Percentiles rank a stretch among this genome's conserved stretches.
Conservation (phyloP, 208 protist genomes). For the Acanthamoeba healyi region DNA sequence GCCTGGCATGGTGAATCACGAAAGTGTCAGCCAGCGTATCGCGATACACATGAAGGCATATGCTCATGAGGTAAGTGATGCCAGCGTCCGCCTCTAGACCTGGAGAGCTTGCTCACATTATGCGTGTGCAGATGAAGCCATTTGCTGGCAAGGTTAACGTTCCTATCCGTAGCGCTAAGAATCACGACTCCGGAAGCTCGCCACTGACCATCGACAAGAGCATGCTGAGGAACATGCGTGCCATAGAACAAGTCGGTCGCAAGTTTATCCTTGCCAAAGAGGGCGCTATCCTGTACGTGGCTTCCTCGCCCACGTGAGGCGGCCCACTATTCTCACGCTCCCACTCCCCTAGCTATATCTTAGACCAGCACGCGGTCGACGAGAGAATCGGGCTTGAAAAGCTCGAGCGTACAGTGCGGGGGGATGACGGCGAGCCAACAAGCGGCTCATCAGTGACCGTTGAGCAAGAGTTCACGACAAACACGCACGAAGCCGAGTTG, state of each 20-base stretch:
- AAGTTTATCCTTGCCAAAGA: slow-evolving; percentile 42
- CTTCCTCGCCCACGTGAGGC: too few relatives aligned
- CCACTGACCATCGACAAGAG: background rate
- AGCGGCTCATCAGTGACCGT: background rate
- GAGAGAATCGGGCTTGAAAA: slow-evolving; percentile 59
- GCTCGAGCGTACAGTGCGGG: background rate
- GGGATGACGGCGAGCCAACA: background rate
- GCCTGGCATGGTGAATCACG: background rate
- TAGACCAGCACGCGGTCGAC: slow-evolving; percentile 65
- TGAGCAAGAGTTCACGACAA: background rate
- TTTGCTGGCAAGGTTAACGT: background rate
- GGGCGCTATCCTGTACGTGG: background rate
- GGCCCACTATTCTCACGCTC: background rate
- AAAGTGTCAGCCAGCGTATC: background rate
- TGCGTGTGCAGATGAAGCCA: background rate
- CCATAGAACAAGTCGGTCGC: background rate
- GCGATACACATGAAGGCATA: background rate
- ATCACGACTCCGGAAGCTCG: too few relatives aligned
- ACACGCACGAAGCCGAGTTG: background rate
- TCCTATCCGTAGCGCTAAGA: background rate
- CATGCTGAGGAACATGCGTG: background rate
- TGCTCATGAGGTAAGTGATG: background rate
- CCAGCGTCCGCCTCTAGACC: background rate
- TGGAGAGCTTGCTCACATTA: background rate
- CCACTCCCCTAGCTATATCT: background rate